Evolutionary conservation across 2,329 filamentous ascomycete genomes (phyloP), one percentile per base, ranked within the genome.

Genomic region (Monosporascus sp.): DNA sequence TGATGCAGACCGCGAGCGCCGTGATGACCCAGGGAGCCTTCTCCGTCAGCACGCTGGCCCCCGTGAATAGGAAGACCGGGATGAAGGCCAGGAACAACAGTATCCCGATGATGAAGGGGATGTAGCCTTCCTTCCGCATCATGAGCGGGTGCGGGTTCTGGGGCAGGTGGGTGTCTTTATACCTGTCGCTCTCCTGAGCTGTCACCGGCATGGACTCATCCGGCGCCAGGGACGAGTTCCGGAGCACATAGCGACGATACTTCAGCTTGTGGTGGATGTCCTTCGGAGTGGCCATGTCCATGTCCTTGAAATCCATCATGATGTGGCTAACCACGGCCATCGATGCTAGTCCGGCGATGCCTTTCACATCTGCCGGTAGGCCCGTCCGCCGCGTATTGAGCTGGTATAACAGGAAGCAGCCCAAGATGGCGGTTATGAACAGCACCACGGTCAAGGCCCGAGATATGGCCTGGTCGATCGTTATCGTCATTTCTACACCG

Each of bases 241-340:
- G 81, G 24, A 90, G 72, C 51, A 85, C 79, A 60, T 90, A 90
- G 38, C 86, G 81, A 55, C 82, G 79, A 27, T 81, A 70, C 56
- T 83, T 84, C n/a, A 90, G 74, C 60, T 78, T 80, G 49, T 82
- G 75, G 65, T 90, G 87, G 43, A 90, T 89, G 50, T 85, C 80
- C 48, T 82, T 74, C 51, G 86, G 82, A 5, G 77, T 82, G 7
- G 82, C 85, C 1, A 82, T 81, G 64, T 90, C 87, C 70, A 88
- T 81, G 53, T 85, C 85, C 57, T 83, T 83, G 64, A 90, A 90
- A 64, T 90, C 87, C 69, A 83, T 84, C 57, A 90, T 72, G 65
- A 90, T 88, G 59, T 90, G 87, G 57, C 80, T 84, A 56, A 82
- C 81, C 3, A 88, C 87, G 9, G 87, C 87, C 86, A 90, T 89